phyloP scores from a whole-genome alignment of 2,329 filamentous ascomycete genomes.

The Alternaria brassicae region DNA sequence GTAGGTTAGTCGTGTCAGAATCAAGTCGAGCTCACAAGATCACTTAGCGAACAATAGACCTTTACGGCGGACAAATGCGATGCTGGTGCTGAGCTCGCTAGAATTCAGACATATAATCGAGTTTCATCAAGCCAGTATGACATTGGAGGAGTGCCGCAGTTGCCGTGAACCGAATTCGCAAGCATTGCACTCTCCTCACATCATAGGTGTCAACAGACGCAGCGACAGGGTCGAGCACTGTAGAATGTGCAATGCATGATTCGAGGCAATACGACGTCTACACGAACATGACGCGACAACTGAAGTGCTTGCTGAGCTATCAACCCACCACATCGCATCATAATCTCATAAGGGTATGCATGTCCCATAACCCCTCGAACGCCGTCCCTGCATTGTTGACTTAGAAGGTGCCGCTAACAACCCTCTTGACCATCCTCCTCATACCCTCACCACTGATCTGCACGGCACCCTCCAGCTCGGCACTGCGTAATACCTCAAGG shows the following conservation, averaged over 20 bases:
- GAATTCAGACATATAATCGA: neutral
- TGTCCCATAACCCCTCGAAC: neutral
- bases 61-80: too few relatives aligned
- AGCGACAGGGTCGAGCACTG: neutral
- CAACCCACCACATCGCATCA: neutral
- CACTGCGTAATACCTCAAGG: conserved; percentile 75
- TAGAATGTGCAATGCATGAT: neutral
- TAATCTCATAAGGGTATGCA: neutral
- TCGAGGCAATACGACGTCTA: neutral
- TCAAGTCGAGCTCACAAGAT: too few relatives aligned
- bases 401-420: conserved; percentile 53
- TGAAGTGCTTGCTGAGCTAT: neutral
- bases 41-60: too few relatives aligned
- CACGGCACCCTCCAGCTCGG: conserved; percentile 86
- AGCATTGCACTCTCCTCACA: neutral
- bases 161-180: neutral
- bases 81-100: too few relatives aligned
- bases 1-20: too few relatives aligned
- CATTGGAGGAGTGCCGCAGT: too few relatives aligned
- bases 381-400: neutral
- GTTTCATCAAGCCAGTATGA: too few relatives aligned
- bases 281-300: neutral
- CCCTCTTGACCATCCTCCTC: conserved; percentile 79
- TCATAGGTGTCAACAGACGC: neutral
- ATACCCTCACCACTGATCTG: conserved; percentile 84